These are phyloP conservation scores for Metarhizium guizhouense DNA, from an alignment of 2,329 filamentous ascomycete genomes.

Conservation along the genomic window DNA sequence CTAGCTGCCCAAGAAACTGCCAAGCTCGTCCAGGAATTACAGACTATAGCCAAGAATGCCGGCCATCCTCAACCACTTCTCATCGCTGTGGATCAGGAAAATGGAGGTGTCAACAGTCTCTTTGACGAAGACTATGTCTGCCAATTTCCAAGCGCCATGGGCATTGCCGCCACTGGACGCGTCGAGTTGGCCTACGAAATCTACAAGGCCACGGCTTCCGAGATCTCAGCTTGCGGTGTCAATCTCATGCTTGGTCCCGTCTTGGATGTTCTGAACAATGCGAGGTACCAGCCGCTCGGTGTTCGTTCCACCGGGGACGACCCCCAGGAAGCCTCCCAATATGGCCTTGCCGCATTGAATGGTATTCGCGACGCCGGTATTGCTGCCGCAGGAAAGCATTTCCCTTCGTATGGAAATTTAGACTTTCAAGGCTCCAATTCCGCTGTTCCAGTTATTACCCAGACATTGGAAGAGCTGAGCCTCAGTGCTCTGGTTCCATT, in stretches of 20 bases:
- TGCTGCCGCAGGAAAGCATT: slow-evolving; percentile 89
- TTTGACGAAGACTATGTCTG: slow-evolving; percentile 94
- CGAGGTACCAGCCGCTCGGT: slow-evolving; percentile 80
- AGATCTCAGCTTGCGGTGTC: slow-evolving; percentile 85
- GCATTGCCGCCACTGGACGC: slow-evolving; percentile 83
- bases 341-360: slow-evolving; percentile 81
- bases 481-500: slow-evolving; percentile 89
- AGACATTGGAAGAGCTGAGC: slow-evolving; percentile 85
- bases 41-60: slow-evolving; percentile 82
- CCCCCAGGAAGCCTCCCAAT: slow-evolving; percentile 88
- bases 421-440: slow-evolving; percentile 87
- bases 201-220: slow-evolving; percentile 86
- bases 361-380: slow-evolving; percentile 88
- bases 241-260: slow-evolving; percentile 94
- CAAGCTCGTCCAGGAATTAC: slow-evolving; percentile 78
- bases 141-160: slow-evolving; percentile 96
- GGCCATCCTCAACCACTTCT: slow-evolving; percentile 83
- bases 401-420: slow-evolving; percentile 90
- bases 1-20: slow-evolving; percentile 87
- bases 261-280: slow-evolving; percentile 88
- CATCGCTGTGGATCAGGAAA: slow-evolving; percentile 93
- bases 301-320: slow-evolving; percentile 88
- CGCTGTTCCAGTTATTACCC: slow-evolving; percentile 91
- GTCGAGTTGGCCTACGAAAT: slow-evolving; percentile 80
- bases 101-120: slow-evolving; percentile 93